Conservation (phyloP, 1,284 basidiomycete species). For the Hymenochaete sp. region DNA sequence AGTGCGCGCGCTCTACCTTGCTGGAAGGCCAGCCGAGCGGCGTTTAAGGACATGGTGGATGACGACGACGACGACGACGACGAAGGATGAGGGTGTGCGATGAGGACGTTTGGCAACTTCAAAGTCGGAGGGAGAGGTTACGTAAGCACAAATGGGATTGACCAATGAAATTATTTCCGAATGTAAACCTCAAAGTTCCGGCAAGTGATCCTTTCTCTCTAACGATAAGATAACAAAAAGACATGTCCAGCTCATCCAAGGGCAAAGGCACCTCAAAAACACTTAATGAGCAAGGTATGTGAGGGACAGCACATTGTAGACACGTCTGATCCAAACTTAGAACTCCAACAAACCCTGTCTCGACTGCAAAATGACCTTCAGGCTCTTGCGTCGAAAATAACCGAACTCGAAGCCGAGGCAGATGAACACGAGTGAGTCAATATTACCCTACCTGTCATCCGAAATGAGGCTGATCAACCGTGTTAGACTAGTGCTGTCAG, state of each 20-base stretch:
- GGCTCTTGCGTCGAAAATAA: constrained; percentile 81
- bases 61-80: constrained; percentile 1
- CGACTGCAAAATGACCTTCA: constrained; percentile 80
- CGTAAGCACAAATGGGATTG: constrained; percentile 6
- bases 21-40: constrained; percentile 14
- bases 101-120: neutral
- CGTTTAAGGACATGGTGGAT: constrained; percentile 16
- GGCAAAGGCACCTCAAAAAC: constrained; percentile 34
- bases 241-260: constrained; percentile 32
- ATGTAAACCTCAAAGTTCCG: neutral
- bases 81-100: neutral
- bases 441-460: constrained; percentile 4
- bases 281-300: constrained; percentile 64
- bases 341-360: constrained; percentile 69
- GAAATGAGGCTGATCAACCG: constrained; percentile 15
- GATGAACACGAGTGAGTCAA: constrained; percentile 75
- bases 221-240: too few species aligned
- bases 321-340: constrained; percentile 42
- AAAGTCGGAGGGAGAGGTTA: constrained; percentile 11
- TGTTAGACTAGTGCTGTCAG: constrained; percentile 78
- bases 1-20: constrained; percentile 8
- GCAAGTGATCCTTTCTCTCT: too few species aligned
- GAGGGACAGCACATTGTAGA: constrained; percentile 21
- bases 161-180: constrained; percentile 11
- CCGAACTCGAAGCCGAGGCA: constrained; percentile 86